Conservation (phyloP, 2,329 filamentous ascomycete species). For the Tolypocladium amazonense region DNA sequence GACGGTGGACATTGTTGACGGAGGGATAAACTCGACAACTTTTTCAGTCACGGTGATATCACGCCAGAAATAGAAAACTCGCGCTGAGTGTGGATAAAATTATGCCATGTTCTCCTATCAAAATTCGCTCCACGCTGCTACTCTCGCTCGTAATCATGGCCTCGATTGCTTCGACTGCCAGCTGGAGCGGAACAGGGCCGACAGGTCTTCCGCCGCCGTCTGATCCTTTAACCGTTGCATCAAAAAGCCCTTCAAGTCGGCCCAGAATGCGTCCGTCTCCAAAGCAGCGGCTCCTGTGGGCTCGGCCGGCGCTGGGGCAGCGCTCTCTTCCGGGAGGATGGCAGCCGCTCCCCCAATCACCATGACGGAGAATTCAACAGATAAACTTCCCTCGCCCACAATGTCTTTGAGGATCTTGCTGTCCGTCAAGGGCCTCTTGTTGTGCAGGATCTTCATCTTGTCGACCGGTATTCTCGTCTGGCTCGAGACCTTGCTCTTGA, state of each 20-base stretch:
- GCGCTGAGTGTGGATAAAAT: constrained; percentile 1
- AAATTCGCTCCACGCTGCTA: background rate
- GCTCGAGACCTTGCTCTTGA: constrained; percentile 60
- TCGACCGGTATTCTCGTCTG: constrained; percentile 54
- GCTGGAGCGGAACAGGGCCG: constrained; percentile 56
- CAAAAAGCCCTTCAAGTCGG: constrained; percentile 72
- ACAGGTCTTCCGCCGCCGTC: constrained; percentile 51
- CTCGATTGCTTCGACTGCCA: constrained; percentile 45
- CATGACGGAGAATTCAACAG: constrained; percentile 77
- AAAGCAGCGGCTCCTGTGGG: constrained; percentile 49
- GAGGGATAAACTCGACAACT: constrained; percentile 10
- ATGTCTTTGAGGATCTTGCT: constrained; percentile 69
- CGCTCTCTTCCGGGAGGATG: constrained; percentile 28
- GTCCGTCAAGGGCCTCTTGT: constrained; percentile 77
- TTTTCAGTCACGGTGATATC: constrained; percentile 14
- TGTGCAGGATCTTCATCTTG: constrained; percentile 77
- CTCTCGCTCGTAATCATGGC: constrained; percentile 7
- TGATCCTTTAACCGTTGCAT: constrained; percentile 68
- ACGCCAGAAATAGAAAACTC: constrained; percentile 16
- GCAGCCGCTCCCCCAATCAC: constrained; percentile 60
- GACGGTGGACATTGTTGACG: constrained; percentile 1
- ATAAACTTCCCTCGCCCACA: constrained; percentile 36
- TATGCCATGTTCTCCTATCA: background rate
- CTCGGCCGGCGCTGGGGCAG: constrained; percentile 13
- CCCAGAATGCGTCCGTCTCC: constrained; percentile 71